Conservation (phyloP, 202 grass and related monocot species). For the Brachypodium distachyon region DNA sequence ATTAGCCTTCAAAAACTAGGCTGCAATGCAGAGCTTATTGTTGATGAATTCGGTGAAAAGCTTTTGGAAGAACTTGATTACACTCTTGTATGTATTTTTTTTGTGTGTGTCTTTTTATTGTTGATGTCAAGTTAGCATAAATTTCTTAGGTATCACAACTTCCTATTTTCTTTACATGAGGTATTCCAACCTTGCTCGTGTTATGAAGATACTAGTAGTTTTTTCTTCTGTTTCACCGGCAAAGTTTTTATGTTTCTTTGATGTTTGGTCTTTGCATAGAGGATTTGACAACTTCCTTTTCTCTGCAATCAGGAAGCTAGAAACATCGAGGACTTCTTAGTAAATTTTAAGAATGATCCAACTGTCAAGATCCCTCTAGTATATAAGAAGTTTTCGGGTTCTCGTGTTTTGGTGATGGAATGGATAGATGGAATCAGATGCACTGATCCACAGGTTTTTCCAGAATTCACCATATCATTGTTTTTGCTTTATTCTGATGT, state of each 20-base stretch:
- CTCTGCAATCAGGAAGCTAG: conserved; percentile 61
- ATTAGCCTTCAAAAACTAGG: conserved; percentile 96
- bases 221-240: background rate
- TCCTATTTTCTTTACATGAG: background rate
- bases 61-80: conserved; percentile 98
- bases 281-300: background rate
- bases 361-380: conserved; percentile 96
- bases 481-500: conserved; percentile 7
- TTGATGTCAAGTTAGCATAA: background rate
- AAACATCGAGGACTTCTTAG: conserved; percentile 94
- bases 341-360: conserved; percentile 95
- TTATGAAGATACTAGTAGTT: background rate
- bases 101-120: background rate
- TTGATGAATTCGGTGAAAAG: conserved; percentile 98
- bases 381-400: conserved; percentile 72
- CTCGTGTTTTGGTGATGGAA: conserved; percentile 94
- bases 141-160: background rate
- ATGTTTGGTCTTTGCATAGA: background rate
- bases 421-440: conserved; percentile 99
- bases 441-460: conserved; percentile 82
- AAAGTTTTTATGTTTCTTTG: background rate
- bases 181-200: background rate
- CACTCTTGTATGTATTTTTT: conserved; percentile 71
- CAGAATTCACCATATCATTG: background rate
- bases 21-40: conserved; percentile 99